Evolutionary conservation across 1,284 basidiomycete species (phyloP).

Genomic region (Singerocomus rubriflavus): DNA sequence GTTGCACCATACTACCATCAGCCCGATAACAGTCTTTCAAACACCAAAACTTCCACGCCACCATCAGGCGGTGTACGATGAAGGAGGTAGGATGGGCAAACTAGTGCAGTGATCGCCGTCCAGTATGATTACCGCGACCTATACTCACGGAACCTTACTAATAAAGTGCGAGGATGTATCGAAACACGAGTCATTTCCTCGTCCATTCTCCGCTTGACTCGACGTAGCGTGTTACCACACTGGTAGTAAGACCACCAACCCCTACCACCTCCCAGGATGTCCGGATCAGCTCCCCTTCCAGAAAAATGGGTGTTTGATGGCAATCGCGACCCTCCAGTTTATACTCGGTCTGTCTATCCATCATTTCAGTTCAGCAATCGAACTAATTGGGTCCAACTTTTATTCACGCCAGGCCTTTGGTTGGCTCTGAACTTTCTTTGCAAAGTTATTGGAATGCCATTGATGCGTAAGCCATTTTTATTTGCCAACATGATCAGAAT

Average conservation of each 20-base stretch:
- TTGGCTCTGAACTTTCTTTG: constrained; percentile 20
- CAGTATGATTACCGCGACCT: no score
- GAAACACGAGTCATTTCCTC: neutral
- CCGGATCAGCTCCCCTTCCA: neutral
- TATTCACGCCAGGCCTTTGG: constrained; percentile 6
- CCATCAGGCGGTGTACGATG: no score
- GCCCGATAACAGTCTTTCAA: no score
- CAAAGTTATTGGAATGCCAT: constrained; percentile 14
- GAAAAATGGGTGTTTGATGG: constrained; percentile 14
- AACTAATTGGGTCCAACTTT: neutral
- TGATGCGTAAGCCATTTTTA: constrained; percentile 13
- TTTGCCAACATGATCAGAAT: neutral
- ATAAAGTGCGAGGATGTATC: no score
- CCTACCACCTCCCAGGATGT: neutral
- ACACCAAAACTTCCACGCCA: no score
- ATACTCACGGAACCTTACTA: no score
- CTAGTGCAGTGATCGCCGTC: no score
- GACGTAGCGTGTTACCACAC: neutral
- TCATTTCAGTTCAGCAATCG: neutral
- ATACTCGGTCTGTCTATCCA: constrained; percentile 14
- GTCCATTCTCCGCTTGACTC: no score
- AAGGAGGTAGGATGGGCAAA: no score
- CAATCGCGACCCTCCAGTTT: constrained; percentile 11
- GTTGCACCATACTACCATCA: no score
- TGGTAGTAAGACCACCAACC: no score